These are phyloP conservation scores for Echites panduratus DNA, from an alignment of 257 asterid species.

Conservation along the genomic window DNA sequence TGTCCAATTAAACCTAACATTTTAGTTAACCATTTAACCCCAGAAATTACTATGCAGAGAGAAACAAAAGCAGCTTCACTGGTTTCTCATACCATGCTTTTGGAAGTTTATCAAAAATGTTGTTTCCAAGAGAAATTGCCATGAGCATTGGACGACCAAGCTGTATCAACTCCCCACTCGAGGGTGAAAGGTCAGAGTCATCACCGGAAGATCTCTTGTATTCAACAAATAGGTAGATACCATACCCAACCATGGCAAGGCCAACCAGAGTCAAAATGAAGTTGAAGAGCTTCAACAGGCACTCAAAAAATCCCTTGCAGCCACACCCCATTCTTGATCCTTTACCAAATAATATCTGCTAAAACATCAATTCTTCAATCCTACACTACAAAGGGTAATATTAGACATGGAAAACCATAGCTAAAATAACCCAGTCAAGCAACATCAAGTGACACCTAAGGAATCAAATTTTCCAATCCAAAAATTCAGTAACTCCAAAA, in stretches of 20 bases:
- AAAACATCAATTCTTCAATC: conserved; percentile 23
- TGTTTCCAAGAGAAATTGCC: conserved; percentile 57
- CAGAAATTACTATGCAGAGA: neutral
- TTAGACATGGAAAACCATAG: conserved; percentile 4
- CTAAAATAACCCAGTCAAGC: neutral
- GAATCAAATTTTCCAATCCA: neutral
- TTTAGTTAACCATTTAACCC: neutral
- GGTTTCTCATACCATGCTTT: conserved; percentile 65
- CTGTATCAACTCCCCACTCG: conserved; percentile 48
- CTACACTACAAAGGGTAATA: conserved; percentile 19
- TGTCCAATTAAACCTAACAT: neutral
- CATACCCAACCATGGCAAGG: conserved; percentile 81
- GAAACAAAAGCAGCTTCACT: neutral
- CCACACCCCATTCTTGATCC: conserved; percentile 48
- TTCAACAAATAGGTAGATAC: conserved; percentile 75
- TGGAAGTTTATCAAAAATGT: conserved; percentile 82
- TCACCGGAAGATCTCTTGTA: conserved; percentile 50
- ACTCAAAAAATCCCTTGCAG: conserved; percentile 78
- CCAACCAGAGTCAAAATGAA: conserved; percentile 70
- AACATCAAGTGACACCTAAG: neutral
- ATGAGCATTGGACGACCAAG: conserved; percentile 90
- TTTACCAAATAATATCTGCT: conserved; percentile 17
- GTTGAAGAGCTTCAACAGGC: conserved; percentile 77
- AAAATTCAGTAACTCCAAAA: neutral
- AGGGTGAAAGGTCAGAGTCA: conserved; percentile 33